These are phyloP conservation scores for Neonectria hederae DNA, from an alignment of 2,329 filamentous ascomycete genomes.

Conservation along the genomic window DNA sequence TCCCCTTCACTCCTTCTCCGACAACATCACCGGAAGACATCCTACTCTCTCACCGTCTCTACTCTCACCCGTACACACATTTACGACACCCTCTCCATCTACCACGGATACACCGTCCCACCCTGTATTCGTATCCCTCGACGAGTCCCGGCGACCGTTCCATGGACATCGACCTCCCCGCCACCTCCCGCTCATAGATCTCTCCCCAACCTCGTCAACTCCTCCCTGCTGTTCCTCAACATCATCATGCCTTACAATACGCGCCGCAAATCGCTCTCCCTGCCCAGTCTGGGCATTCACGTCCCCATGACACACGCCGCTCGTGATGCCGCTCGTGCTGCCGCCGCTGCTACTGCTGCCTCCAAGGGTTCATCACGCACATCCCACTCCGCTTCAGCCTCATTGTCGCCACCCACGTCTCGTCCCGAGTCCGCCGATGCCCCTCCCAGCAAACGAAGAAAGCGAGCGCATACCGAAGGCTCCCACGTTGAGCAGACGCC, in stretches of 20 bases:
- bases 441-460: slow-evolving; percentile 72
- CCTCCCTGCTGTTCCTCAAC: slow-evolving; percentile 11
- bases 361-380: slow-evolving; percentile 48
- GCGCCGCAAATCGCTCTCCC: slow-evolving; percentile 91
- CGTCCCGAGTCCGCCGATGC: slow-evolving; percentile 46
- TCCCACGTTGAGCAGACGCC: slow-evolving; percentile 83
- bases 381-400: slow-evolving; percentile 41
- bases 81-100: slow-evolving; percentile 15
- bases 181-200: slow-evolving; percentile 28
- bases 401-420: slow-evolving; percentile 46
- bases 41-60: slow-evolving; percentile 25
- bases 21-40: slow-evolving; percentile 18
- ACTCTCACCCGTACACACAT: slow-evolving; percentile 20
- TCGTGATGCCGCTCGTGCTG: slow-evolving; percentile 63
- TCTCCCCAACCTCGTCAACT: slow-evolving; percentile 8
- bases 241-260: slow-evolving; percentile 90
- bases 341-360: slow-evolving; percentile 63
- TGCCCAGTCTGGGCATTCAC: slow-evolving; percentile 92
- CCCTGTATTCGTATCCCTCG: slow-evolving; percentile 18
- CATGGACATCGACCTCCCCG: slow-evolving; percentile 30
- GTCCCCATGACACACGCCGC: slow-evolving; percentile 74
- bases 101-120: slow-evolving; percentile 29
- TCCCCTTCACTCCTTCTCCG: slow-evolving; percentile 32
- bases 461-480: slow-evolving; percentile 84
- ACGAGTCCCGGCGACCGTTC: slow-evolving; percentile 29